Percentiles rank a stretch among this genome's conserved stretches.
Evolutionary conservation across 2,329 filamentous ascomycete species (phyloP).

Genomic region (Ophiosphaerella narmari): DNA sequence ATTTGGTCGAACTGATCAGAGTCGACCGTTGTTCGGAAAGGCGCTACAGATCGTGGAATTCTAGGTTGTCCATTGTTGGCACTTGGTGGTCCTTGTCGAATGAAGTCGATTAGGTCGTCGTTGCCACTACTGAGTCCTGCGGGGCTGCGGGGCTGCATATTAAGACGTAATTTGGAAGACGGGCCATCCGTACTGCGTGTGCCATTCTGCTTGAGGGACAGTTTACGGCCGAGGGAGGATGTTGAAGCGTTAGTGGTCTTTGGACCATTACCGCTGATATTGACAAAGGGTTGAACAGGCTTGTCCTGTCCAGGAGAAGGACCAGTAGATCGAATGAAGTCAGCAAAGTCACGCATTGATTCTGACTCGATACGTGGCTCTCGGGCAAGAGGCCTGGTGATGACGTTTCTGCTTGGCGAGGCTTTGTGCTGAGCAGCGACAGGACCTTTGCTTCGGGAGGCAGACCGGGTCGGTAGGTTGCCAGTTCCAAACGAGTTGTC

Average conservation of each 20-base stretch:
- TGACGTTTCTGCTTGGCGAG: conserved; percentile 30
- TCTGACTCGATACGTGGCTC: conserved; percentile 74
- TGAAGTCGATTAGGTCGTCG: conserved; percentile 93
- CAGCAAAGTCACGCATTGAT: conserved; percentile 80
- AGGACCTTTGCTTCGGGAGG: conserved; percentile 28
- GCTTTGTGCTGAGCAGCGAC: conserved; percentile 22
- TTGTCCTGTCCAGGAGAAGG: conserved; percentile 49
- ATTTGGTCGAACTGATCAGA: conserved; percentile 70
- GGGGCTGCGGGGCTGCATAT: conserved; percentile 67
- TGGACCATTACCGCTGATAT: conserved; percentile 22
- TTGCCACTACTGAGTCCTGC: conserved; percentile 68
- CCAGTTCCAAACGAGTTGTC: conserved; percentile 35
- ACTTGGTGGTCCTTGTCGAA: conserved; percentile 79
- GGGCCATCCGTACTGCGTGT: conserved; percentile 24
- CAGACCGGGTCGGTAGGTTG: conserved; percentile 28
- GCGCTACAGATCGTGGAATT: conserved; percentile 81
- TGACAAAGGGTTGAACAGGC: conserved; percentile 41
- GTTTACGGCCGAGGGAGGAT: conserved; percentile 34
- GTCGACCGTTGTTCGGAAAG: conserved; percentile 84
- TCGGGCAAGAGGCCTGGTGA: conserved; percentile 58
- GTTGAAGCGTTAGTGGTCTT: conserved; percentile 26
- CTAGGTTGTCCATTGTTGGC: conserved; percentile 64
- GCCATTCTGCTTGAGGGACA: conserved; percentile 28
- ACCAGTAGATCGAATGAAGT: conserved; percentile 86
- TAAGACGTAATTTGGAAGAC: conserved; percentile 31